Base-by-base conservation (phyloP, 768 basidiomycete genomes). In the Lactarius trivialis region DNA sequence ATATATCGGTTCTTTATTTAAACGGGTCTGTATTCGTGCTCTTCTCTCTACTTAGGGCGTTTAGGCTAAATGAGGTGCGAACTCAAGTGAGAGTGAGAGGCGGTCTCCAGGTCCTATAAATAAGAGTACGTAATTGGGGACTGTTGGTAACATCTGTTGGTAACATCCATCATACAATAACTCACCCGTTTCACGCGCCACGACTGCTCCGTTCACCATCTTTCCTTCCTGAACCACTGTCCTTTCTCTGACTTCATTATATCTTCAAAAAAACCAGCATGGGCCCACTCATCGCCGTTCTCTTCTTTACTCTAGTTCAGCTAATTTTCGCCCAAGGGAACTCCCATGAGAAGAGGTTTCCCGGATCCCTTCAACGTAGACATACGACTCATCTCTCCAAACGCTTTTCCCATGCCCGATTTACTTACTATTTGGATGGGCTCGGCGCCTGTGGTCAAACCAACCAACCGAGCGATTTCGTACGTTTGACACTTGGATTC, bases 371-470 rank as follows among this genome's bases (percentile, higher is more conserved):
- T 34, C 32, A 54, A 7, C 53, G 53, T 4, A 54, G 33, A 32
- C 26, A 51, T 9, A 54, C 53, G 28, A 32, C 28, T 7, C 53
- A 34, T n/a, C 53, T 54, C 21, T 33, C 74, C 43, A 77, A 76
- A 63, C 78, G 81, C 8, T 76, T 68, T 57, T 55, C 65, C 41
- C 60, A 65, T 57, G 71, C 79, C 2, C 77, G 77, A 56, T 81
- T 80, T 72, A 81, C 84, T 19, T 86, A 75, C 65, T 86, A 85
- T 69, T 77, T 78, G 48, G 80, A 78, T 58, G 82, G 83, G 61
- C 65, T 79, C 43, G 84, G 84, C 68, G 82, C 85, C 49, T 85
- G 84, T 65, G 84, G 84, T 24, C 30, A 72, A 3, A 24, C 0
- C 9, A 85, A 76, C 66, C 56, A 41, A 0, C 52, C 75, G 34